These are phyloP conservation scores for Saturnispora quitensis DNA, from an alignment of 805 yeast species.

Conservation along the genomic window DNA sequence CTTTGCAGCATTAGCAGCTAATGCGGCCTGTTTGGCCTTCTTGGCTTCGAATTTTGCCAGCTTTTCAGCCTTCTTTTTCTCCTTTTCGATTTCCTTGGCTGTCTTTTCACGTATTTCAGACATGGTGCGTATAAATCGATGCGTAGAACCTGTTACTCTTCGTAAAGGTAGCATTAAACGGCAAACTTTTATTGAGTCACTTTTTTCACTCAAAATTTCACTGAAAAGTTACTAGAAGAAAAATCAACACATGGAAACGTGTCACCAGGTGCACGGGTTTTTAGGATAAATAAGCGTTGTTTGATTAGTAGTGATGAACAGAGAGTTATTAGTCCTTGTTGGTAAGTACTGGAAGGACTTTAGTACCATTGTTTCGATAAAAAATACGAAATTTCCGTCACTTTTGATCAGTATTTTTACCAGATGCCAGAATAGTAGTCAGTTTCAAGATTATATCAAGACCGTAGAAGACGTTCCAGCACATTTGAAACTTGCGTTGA, in stretches of 20 bases:
- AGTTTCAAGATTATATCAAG: not conserved
- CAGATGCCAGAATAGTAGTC: not conserved
- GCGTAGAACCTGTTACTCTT: slow-evolving; percentile 1
- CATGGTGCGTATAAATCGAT: slow-evolving; percentile 3
- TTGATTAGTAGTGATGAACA: not conserved
- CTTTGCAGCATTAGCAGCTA: slow-evolving; percentile 37
- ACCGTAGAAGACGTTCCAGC: not conserved
- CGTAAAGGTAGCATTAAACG: slow-evolving; percentile 4
- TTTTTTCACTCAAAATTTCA: not conserved
- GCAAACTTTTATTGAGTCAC: slow-evolving; percentile 8
- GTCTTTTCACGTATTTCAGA: slow-evolving; percentile 31
- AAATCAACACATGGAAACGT: not conserved
- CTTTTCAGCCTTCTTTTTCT: slow-evolving; percentile 49
- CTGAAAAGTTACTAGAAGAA: not conserved
- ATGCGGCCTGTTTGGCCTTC: slow-evolving; percentile 61
- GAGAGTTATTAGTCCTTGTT: not conserved
- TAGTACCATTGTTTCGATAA: not conserved
- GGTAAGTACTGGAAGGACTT: slow-evolving; percentile 2
- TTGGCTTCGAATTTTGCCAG: slow-evolving; percentile 67
- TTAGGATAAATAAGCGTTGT: not conserved
- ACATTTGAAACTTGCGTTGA: slow-evolving; percentile 3
- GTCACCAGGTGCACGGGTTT: not conserved
- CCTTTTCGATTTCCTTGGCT: slow-evolving; percentile 65
- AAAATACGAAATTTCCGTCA: not conserved
- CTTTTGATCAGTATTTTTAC: not conserved